Conservation (phyloP, 108 stramenopile genomes). For the Chaetoceros muelleri region DNA sequence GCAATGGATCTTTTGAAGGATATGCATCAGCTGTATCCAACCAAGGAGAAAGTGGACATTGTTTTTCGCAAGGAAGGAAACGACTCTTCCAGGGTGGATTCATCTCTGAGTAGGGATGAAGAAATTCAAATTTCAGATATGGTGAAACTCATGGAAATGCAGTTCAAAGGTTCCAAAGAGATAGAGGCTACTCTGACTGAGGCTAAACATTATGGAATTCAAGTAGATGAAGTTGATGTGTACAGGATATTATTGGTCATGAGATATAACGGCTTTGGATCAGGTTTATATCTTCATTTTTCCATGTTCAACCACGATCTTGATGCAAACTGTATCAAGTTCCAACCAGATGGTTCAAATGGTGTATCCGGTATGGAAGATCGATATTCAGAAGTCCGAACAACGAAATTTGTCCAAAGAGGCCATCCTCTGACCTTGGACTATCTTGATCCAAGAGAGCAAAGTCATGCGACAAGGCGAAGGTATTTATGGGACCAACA, state of each 20-base stretch:
- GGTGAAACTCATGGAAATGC: conserved; percentile 17
- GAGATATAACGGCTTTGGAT: conserved; percentile 75
- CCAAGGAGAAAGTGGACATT: conserved; percentile 40
- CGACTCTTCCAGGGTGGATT: conserved; percentile 11
- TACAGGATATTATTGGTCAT: conserved; percentile 47
- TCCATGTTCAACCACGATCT: conserved; percentile 75
- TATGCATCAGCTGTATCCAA: conserved; percentile 65
- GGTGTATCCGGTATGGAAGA: not conserved
- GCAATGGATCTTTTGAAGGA: conserved; percentile 30
- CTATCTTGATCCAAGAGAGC: conserved; percentile 51
- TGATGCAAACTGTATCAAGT: conserved; percentile 74
- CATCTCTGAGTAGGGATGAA: conserved; percentile 12
- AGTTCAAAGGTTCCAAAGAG: not conserved
- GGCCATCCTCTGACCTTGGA: conserved; percentile 68
- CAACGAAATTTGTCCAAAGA: conserved; percentile 40
- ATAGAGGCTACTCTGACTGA: not conserved
- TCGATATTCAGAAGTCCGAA: conserved; percentile 67
- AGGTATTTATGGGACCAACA: conserved; percentile 68
- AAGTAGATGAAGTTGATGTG: conserved; percentile 30
- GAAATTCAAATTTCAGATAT: conserved; percentile 41
- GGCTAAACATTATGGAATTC: conserved; percentile 13
- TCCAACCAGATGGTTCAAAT: conserved; percentile 29
- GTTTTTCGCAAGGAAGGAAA: conserved; percentile 5
- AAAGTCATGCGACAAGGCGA: conserved; percentile 57
- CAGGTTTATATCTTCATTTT: conserved; percentile 60